Evolutionary conservation across 352 stramenopile genomes (phyloP).

Genomic region (Paralagenidium karlingii): DNA sequence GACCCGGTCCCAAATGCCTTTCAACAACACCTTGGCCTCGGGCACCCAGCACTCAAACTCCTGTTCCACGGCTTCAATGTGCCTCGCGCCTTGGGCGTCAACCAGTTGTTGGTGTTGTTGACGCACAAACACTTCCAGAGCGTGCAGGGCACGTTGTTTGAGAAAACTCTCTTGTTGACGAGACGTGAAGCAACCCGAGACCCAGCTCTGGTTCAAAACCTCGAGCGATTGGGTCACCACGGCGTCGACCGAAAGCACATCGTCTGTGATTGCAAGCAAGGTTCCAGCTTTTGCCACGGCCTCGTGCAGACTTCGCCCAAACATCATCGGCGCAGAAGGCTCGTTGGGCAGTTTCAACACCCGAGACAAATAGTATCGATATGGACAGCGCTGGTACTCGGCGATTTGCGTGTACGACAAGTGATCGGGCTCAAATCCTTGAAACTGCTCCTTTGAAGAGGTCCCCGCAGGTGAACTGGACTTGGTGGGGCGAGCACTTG

Average conservation of each 20-base stretch:
- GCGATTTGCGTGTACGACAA: constrained; percentile 75
- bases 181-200: constrained; percentile 4
- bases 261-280: background rate
- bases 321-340: constrained; percentile 52
- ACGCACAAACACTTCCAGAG: constrained; percentile 5
- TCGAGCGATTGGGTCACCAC: constrained; percentile 1
- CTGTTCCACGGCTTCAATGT: constrained; percentile 25
- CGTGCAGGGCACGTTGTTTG: constrained; percentile 3
- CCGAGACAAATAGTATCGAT: constrained; percentile 66
- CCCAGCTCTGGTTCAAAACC: constrained; percentile 3
- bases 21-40: constrained; percentile 33
- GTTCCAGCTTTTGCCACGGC: constrained; percentile 38
- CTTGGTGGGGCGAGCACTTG: constrained; percentile 1
- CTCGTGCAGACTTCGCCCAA: constrained; percentile 56
- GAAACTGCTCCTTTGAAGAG: no score
- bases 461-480: background rate
- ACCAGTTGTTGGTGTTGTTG: constrained; percentile 5
- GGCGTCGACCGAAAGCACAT: background rate
- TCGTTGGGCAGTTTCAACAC: constrained; percentile 39
- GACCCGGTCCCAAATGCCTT: constrained; percentile 69
- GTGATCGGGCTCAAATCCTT: constrained; percentile 43
- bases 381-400: constrained; percentile 66
- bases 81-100: constrained; percentile 5
- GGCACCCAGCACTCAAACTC: constrained; percentile 36
- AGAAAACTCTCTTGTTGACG: constrained; percentile 3